These are phyloP conservation scores for Fraxinus dipetala DNA, from an alignment of 305 asterid species.

Conservation along the genomic window DNA sequence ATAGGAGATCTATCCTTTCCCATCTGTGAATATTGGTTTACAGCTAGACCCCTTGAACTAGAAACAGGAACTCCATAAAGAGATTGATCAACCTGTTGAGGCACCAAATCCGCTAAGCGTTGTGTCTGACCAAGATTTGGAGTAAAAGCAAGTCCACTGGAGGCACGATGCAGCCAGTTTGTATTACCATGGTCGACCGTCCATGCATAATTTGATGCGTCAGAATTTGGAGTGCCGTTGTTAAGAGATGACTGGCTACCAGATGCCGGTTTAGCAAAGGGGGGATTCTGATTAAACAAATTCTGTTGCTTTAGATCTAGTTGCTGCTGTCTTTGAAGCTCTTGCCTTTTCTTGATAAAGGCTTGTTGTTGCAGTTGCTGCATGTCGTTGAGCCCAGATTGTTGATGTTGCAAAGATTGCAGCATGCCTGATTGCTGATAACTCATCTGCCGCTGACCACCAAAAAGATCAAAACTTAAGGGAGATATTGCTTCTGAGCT, in stretches of 20 bases:
- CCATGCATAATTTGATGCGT: slow-evolving; percentile 43
- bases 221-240: slow-evolving; percentile 51
- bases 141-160: slow-evolving; percentile 39
- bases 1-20: slow-evolving; percentile 44
- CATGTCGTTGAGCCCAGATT: slow-evolving; percentile 60
- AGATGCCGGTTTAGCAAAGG: slow-evolving; percentile 50
- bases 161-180: slow-evolving; percentile 61
- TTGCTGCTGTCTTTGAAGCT: slow-evolving; percentile 80
- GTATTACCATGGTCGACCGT: slow-evolving; percentile 48
- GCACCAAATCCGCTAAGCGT: slow-evolving; percentile 40
- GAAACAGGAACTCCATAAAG: slow-evolving; percentile 84
- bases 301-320: slow-evolving; percentile 51
- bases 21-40: slow-evolving; percentile 53
- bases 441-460: slow-evolving; percentile 76
- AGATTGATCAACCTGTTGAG: slow-evolving; percentile 75
- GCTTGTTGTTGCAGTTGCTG: slow-evolving; percentile 79
- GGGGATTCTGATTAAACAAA: slow-evolving; percentile 45
- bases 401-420: slow-evolving; percentile 75
- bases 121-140: slow-evolving; percentile 54
- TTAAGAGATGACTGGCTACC: slow-evolving; percentile 47
- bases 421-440: slow-evolving; percentile 66
- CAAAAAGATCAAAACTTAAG: slow-evolving; percentile 70
- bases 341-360: slow-evolving; percentile 81
- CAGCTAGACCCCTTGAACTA: slow-evolving; percentile 59
- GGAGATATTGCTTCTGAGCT: slow-evolving; percentile 60